Conservation (phyloP, 2,329 filamentous ascomycete genomes). For the Talaromyces sp. region DNA sequence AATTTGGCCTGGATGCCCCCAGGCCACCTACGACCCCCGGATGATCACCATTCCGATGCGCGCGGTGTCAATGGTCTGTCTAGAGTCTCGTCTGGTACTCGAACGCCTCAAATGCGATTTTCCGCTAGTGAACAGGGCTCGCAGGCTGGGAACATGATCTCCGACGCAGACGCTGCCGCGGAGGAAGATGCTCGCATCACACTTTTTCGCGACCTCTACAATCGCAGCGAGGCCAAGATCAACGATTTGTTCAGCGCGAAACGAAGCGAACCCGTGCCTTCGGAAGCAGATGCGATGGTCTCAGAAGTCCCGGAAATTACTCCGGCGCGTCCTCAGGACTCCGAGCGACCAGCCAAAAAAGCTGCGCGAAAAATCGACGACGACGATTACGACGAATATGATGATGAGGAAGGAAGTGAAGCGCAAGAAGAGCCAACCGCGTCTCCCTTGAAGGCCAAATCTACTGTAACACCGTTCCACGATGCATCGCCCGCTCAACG, state of each 20-base stretch:
- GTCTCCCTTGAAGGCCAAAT: slow-evolving; percentile 51
- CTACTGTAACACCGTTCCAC: slow-evolving; percentile 47
- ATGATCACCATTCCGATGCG: slow-evolving; percentile 49
- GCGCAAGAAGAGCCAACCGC: slow-evolving; percentile 28
- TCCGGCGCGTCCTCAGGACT: slow-evolving; percentile 47
- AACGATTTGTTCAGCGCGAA: slow-evolving; percentile 63
- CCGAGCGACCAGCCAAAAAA: slow-evolving; percentile 46
- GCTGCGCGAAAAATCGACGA: slow-evolving; percentile 72
- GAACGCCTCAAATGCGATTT: slow-evolving; percentile 41
- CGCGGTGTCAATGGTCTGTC: slow-evolving; percentile 41
- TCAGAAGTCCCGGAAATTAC: slow-evolving; percentile 30
- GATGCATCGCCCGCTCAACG: slow-evolving; percentile 65
- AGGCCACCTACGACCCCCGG: slow-evolving; percentile 54
- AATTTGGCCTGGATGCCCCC: slow-evolving; percentile 64
- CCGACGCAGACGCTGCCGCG: slow-evolving; percentile 52
- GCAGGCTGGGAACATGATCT: slow-evolving; percentile 45
- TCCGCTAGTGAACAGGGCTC: slow-evolving; percentile 43
- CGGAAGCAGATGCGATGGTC: slow-evolving; percentile 46
- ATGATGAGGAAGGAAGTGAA: slow-evolving; percentile 56
- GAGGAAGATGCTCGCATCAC: slow-evolving; percentile 66
- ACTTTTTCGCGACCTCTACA: slow-evolving; percentile 72
- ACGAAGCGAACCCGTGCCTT: slow-evolving; percentile 26
- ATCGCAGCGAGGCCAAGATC: slow-evolving; percentile 70
- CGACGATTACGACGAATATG: slow-evolving; percentile 66
- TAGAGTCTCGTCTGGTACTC: slow-evolving; percentile 39